phyloP scores from a whole-genome alignment of 2,329 filamentous ascomycete genomes.

The Pseudogymnoascus sp. region DNA sequence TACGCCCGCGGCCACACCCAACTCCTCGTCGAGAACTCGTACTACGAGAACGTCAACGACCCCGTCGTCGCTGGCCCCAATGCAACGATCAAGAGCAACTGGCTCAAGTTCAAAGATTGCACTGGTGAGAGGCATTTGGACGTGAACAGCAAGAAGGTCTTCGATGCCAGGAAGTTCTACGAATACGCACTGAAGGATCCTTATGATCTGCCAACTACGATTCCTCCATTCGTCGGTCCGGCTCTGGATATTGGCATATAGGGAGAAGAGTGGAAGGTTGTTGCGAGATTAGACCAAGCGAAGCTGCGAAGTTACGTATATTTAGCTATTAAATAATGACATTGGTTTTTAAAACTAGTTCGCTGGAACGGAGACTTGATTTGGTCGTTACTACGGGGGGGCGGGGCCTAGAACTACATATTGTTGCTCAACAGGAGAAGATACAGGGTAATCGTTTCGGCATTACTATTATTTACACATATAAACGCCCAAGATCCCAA shows the following conservation, averaged over 20 bases:
- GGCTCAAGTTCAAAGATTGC: conserved; percentile 18
- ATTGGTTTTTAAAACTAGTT: background rate
- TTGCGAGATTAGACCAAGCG: background rate
- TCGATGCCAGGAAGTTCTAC: conserved; percentile 18
- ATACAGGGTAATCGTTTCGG: background rate
- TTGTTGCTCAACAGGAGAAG: background rate
- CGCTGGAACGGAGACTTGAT: background rate
- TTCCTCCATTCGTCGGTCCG: conserved; percentile 15
- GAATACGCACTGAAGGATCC: conserved; percentile 17
- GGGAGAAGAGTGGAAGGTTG: background rate
- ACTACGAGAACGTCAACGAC: conserved; percentile 20
- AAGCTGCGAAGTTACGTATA: background rate
- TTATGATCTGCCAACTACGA: conserved; percentile 15
- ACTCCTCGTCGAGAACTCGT: conserved; percentile 19
- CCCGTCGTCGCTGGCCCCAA: conserved; percentile 16
- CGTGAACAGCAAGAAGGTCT: conserved; percentile 17
- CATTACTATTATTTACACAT: background rate
- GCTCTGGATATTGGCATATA: conserved; percentile 12
- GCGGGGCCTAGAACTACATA: background rate
- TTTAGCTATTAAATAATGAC: background rate
- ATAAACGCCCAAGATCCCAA: background rate
- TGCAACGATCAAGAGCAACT: conserved; percentile 16
- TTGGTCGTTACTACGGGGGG: background rate
- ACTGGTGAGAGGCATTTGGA: conserved; percentile 13
- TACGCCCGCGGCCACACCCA: conserved; percentile 20